Conservation (phyloP, 2,329 filamentous ascomycete genomes). For the Alternaria alternata region DNA sequence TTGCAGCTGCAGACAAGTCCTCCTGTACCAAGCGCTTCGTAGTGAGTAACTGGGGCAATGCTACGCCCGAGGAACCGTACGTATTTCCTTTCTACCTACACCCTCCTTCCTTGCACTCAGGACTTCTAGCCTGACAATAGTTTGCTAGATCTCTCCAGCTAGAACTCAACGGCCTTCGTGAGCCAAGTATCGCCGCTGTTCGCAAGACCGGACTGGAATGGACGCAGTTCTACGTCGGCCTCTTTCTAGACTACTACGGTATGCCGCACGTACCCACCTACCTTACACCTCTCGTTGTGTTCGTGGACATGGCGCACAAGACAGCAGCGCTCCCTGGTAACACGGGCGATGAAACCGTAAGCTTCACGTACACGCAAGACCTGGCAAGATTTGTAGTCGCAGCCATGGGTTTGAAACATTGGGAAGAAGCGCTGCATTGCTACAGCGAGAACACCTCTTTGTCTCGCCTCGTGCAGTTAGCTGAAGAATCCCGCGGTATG, state of each 20-base stretch:
- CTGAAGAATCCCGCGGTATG: neutral
- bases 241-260: conserved; percentile 45
- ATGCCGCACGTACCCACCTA: no score
- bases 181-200: no score
- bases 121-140: no score
- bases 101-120: no score
- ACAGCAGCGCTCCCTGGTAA: conserved; percentile 27
- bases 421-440: conserved; percentile 46
- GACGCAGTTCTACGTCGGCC: conserved; percentile 35
- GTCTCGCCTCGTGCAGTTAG: conserved; percentile 50
- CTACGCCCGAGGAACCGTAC: no score
- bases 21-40: neutral
- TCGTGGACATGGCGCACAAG: conserved; percentile 15
- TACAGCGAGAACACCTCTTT: conserved; percentile 55
- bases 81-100: no score
- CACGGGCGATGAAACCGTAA: conserved; percentile 20
- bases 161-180: no score
- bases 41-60: neutral
- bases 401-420: conserved; percentile 18
- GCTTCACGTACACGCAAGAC: conserved; percentile 30
- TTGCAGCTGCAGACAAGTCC: neutral
- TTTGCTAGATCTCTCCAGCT: no score
- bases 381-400: conserved; percentile 26
- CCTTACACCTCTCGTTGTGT: no score
- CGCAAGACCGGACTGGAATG: conserved; percentile 29